A percentile compares a stretch with the other conserved stretches of the same genome.
Evolutionary conservation across 352 stramenopile species (phyloP).

Genomic region (Nothophytophthora sp.): DNA sequence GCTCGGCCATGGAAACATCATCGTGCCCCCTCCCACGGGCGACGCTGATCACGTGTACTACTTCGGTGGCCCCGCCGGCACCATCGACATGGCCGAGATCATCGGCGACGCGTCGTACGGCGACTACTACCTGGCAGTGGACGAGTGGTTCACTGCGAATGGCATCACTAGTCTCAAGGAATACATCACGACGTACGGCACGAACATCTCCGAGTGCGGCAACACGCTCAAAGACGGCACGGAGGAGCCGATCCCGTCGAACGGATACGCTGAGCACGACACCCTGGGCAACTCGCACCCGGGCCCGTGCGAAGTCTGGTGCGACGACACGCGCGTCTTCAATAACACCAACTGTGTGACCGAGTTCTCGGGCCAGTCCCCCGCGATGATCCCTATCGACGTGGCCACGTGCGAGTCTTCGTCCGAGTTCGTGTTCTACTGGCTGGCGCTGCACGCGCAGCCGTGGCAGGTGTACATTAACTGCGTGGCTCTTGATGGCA

Average conservation of each 20-base stretch:
- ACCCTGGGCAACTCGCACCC: slow-evolving; percentile 17
- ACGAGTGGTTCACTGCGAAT: slow-evolving; percentile 17
- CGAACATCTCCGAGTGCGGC: slow-evolving; percentile 12
- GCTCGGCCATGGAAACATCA: slow-evolving; percentile 26
- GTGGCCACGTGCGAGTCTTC: slow-evolving; percentile 22
- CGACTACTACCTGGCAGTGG: slow-evolving; percentile 13
- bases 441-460: slow-evolving; percentile 37
- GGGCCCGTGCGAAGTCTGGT: slow-evolving; percentile 35
- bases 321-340: slow-evolving; percentile 40
- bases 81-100: slow-evolving; percentile 16
- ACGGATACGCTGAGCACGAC: slow-evolving; percentile 13
- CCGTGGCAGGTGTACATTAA: slow-evolving; percentile 46
- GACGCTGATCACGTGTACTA: slow-evolving; percentile 18
- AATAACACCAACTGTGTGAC: slow-evolving; percentile 32
- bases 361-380: slow-evolving; percentile 22
- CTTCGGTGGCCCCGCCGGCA: slow-evolving; percentile 10
- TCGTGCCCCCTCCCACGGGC: slow-evolving; percentile 16
- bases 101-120: slow-evolving; percentile 10
- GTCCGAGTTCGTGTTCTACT: slow-evolving; percentile 42
- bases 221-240: slow-evolving; percentile 11
- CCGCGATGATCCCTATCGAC: slow-evolving; percentile 26
- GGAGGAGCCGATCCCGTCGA: slow-evolving; percentile 1
- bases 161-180: slow-evolving; percentile 13
- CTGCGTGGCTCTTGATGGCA: slow-evolving; percentile 16
- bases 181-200: slow-evolving; percentile 14